Base-by-base conservation (phyloP, 495 filamentous ascomycete genomes). In the Xylaria venustula region DNA sequence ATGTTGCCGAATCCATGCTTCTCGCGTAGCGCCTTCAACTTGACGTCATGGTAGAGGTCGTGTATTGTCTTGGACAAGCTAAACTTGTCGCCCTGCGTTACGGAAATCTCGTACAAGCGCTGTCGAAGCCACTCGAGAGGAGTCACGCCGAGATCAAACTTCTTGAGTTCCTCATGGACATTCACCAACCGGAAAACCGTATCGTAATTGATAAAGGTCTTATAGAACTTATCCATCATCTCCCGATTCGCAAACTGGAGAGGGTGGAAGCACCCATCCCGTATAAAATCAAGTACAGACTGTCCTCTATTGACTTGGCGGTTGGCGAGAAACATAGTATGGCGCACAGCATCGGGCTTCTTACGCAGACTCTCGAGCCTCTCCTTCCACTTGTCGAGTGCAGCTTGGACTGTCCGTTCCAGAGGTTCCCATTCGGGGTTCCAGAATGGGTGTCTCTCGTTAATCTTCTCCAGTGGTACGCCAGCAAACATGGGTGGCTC, bases 51-150 rank as follows among this genome's bases (percentile, higher is more conserved):
- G 32, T 82, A 82, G 19, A 80, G 62, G 42, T 72, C 67, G 40
- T 75, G 72, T 2, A 74, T 65, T 4, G 66, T 74, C 60, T 65
- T 72, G 20, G 71, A 71, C 1, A 81, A 58, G 60, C 71, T 76
- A 52, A 82, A 82, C 22, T 71, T 72, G 17, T 74, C 71, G 5
- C 74, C 75, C 17, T 71, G 52, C 54, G 70, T 69, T 15, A 53
- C 32, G 8, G 54, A 64, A 15, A 80, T 56, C 57, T 82, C 77
- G 54, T 72, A 65, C 25, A 82, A 67, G 25, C 79, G 74, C 37
- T 81, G 78, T 9, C 79, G 75, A 37, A 82, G 65, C 79, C 79
- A 82, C 23, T 80, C 66, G 8, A 78, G 70, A 19, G 79, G 77
- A 7, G 71, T 67, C 57, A 81, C 60, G 36, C 78, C 77, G 19